These are phyloP conservation scores for Neoboletus magnificus DNA, from an alignment of 768 basidiomycete genomes.

Conservation along the genomic window DNA sequence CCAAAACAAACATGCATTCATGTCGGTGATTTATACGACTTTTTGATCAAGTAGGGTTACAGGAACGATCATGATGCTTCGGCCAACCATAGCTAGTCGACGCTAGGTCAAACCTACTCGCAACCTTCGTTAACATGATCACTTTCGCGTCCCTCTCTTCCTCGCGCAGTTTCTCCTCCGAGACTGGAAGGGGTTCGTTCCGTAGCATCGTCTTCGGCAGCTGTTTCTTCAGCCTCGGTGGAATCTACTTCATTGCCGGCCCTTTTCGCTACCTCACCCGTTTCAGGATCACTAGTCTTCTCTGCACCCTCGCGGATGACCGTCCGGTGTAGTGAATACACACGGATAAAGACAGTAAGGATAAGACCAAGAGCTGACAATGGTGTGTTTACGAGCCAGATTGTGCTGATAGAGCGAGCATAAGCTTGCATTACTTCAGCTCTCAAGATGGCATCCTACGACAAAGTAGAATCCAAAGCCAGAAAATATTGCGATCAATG, in stretches of 20 bases:
- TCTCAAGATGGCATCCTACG: slow-evolving; percentile 30
- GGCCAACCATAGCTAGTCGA: background rate
- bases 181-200: slow-evolving; percentile 1
- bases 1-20: background rate
- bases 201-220: background rate
- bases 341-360: slow-evolving; percentile 33
- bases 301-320: slow-evolving; percentile 12
- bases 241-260: background rate
- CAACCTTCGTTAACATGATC: background rate
- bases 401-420: slow-evolving; percentile 33
- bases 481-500: slow-evolving; percentile 4
- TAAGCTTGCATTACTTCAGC: slow-evolving; percentile 36
- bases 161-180: background rate
- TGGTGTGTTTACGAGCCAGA: slow-evolving; percentile 39
- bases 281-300: slow-evolving; percentile 30
- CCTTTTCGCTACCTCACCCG: slow-evolving; percentile 6
- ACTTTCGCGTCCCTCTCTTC: background rate
- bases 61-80: too few species aligned
- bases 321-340: slow-evolving; percentile 34
- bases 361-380: slow-evolving; percentile 31
- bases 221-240: background rate
- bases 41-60: background rate
- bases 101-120: background rate
- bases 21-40: background rate
- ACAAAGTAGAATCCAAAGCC: slow-evolving; percentile 1